Evolutionary conservation across 2,329 filamentous ascomycete genomes (phyloP).

Genomic region (Lachnellula arida): DNA sequence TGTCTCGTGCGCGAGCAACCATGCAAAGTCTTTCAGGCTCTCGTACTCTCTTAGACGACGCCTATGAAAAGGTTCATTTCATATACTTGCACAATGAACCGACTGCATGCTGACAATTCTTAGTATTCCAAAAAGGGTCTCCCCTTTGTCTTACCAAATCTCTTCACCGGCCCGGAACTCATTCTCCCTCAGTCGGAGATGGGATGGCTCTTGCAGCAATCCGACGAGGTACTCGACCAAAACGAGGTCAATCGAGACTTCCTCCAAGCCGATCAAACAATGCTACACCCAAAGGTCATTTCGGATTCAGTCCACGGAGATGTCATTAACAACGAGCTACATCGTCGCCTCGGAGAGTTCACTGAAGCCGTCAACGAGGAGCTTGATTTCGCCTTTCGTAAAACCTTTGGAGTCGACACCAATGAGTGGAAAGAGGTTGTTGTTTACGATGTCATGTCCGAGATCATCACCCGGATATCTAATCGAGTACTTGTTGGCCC

Average conservation of each 20-base stretch:
- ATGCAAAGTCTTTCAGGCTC: slow-evolving; percentile 15
- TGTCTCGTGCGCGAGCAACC: slow-evolving; percentile 15
- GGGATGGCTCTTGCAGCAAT: slow-evolving; percentile 38
- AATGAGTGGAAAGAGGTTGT: slow-evolving; percentile 25
- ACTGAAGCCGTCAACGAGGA: slow-evolving; percentile 26
- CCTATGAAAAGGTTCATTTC: slow-evolving; percentile 19
- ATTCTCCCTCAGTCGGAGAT: slow-evolving; percentile 38
- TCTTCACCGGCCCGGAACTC: slow-evolving; percentile 38
- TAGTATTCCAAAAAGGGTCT: slow-evolving; percentile 41
- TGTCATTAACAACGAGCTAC: slow-evolving; percentile 35
- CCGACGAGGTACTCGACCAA: slow-evolving; percentile 35
- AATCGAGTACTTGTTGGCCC: slow-evolving; percentile 31
- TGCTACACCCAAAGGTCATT: slow-evolving; percentile 21
- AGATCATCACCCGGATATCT: slow-evolving; percentile 27
- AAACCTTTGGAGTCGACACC: slow-evolving; percentile 22
- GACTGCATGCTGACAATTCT: neutral
- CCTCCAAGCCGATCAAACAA: slow-evolving; percentile 35
- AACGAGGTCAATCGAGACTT: slow-evolving; percentile 36
- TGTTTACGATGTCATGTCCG: slow-evolving; percentile 24
- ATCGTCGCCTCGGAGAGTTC: slow-evolving; percentile 23
- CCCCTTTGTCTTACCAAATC: slow-evolving; percentile 38
- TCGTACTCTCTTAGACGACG: slow-evolving; percentile 16
- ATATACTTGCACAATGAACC: neutral
- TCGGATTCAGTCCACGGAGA: slow-evolving; percentile 33
- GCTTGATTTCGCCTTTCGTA: slow-evolving; percentile 23